Conservation (phyloP, 23 red algal genomes). For the Chondrus crispus region DNA sequence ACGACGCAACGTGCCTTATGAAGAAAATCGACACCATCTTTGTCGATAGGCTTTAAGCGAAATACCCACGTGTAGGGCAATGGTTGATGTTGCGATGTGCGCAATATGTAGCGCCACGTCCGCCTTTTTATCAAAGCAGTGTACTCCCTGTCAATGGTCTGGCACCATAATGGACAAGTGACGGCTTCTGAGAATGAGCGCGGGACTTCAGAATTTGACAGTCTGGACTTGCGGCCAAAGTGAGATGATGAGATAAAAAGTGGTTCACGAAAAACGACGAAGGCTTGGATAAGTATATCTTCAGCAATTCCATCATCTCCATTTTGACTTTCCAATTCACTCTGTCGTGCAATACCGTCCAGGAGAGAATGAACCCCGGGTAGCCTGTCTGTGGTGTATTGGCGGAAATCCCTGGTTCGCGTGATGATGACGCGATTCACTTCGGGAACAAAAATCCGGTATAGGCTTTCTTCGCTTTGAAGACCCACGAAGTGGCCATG, state of each 20-base stretch:
- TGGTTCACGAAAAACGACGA: no score
- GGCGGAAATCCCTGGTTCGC: not conserved
- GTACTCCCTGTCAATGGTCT: not conserved
- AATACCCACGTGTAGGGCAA: slow-evolving; percentile 1
- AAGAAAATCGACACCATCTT: not conserved
- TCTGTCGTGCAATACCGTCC: not conserved
- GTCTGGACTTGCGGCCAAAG: no score
- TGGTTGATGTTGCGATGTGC: not conserved
- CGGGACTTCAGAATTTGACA: no score
- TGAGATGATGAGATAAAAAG: no score
- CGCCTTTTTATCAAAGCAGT: not conserved
- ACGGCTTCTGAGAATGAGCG: not conserved
- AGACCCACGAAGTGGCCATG: not conserved
- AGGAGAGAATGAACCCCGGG: not conserved
- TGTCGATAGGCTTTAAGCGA: not conserved
- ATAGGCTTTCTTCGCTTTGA: not conserved
- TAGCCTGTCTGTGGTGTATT: not conserved
- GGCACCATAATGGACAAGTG: not conserved
- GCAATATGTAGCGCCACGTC: not conserved
- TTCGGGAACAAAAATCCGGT: not conserved
- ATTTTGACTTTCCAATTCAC: not conserved
- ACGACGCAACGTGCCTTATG: not conserved
- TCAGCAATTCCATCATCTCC: not conserved
- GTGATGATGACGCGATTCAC: not conserved
- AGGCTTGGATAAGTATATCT: not conserved